Evolutionary conservation across 116 monocot species (phyloP).

Genomic region (Papilionanthe hybrid): DNA sequence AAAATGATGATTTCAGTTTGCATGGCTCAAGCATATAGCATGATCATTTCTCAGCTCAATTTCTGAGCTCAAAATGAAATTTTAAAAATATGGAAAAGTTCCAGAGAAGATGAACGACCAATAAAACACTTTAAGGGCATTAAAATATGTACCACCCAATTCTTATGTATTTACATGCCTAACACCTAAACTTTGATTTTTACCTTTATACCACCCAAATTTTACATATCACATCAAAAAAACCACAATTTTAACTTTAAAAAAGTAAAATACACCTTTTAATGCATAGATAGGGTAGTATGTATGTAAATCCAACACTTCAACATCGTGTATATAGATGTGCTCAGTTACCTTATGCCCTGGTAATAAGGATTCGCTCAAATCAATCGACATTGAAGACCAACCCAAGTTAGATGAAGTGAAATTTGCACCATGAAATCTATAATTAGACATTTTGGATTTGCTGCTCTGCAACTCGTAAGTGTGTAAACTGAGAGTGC

Average conservation of each 20-base stretch:
- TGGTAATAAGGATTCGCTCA: neutral
- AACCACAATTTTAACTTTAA: too few species aligned
- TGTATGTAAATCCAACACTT: neutral
- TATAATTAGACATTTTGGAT: neutral
- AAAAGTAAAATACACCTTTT: too few species aligned
- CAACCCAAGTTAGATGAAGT: neutral
- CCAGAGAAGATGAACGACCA: too few species aligned
- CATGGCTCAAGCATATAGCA: constrained; percentile 20
- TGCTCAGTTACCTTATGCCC: neutral
- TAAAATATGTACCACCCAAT: too few species aligned
- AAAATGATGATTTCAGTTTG: constrained; percentile 21
- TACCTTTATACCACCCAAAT: too few species aligned
- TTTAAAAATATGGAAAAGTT: constrained; percentile 4
- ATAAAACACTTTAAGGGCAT: neutral
- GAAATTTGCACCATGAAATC: neutral
- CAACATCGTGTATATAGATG: neutral
- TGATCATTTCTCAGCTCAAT: constrained; percentile 35
- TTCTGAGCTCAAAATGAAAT: constrained; percentile 35
- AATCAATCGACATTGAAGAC: neutral
- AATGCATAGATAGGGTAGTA: too few species aligned
- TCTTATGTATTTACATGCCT: too few species aligned
- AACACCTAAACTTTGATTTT: too few species aligned
- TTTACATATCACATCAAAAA: too few species aligned
- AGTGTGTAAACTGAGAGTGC: neutral
- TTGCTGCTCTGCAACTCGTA: neutral